Evolutionary conservation across 2,329 filamentous ascomycete genomes (phyloP), one percentile per base, ranked within the genome.

Genomic region (Neofusicoccum laricinum): DNA sequence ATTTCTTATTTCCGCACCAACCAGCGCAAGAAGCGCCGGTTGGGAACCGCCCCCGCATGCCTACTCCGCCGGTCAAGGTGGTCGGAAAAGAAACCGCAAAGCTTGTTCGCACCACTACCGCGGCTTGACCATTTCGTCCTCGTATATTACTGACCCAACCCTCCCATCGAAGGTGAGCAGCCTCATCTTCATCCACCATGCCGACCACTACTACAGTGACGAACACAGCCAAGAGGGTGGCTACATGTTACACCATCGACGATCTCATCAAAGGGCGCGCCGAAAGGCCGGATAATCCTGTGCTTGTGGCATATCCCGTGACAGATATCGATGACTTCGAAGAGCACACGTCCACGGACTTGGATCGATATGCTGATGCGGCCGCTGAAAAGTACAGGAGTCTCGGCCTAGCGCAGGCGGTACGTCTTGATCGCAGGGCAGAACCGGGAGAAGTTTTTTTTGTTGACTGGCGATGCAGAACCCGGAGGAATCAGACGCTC

Each of bases 361-460:
- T 73, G 34, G 68, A 73, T 51, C 67, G 64, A 64, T 73, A 71
- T 58, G 67, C 67, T 12, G 69, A 72, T 65, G 71, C 71, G 21
- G 71, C 71, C 5, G 69, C 68, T 36, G 65, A 66, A 10, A 66
- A 58, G 10, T 63, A 72, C 38, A 68, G 67, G 48, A 65, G 62
- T 45, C 66, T 66, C 48, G 70, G 71, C 1, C 66, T 72, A 11
- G 40, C 69, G 38, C 63, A 64, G 61, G 70, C 67, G 49, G 70
- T 70, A 55, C 32, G 69, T 69, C 7, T 12, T 17, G 4, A 2
- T 3, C 2, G 7, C 15, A 7, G 0, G 17, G 1, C 1, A 17
- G 4, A 43, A 14, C 40, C 7, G 4, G 10, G 11, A 38, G 11
- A 38, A 15, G 5, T 36, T n/a, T 30, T 0, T 30, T 1, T 30